These are phyloP conservation scores for Juglanconis juglandina DNA, from an alignment of 2,329 filamentous ascomycete species.

Conservation along the genomic window DNA sequence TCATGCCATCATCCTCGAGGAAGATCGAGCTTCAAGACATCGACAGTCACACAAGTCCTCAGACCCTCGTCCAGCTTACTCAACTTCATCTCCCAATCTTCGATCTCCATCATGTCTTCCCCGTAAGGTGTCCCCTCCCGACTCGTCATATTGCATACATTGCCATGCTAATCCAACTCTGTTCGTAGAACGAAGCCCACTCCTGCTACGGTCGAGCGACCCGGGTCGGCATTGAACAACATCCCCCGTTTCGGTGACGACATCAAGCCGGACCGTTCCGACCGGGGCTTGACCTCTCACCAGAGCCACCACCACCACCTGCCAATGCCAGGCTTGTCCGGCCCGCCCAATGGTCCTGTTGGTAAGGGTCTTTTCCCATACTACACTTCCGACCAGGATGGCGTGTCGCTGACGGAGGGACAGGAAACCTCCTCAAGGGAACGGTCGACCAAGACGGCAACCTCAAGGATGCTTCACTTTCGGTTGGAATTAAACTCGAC, in stretches of 20 bases:
- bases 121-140: conserved; percentile 5
- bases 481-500: conserved; percentile 62
- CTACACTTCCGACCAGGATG: background rate
- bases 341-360: conserved; percentile 10
- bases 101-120: conserved; percentile 15
- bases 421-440: conserved; percentile 54
- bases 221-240: conserved; percentile 6
- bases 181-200: conserved; percentile 10
- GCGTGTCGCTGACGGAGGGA: background rate
- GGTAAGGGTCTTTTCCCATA: background rate
- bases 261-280: background rate
- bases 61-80: background rate
- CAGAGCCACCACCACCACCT: conserved; percentile 1
- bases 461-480: conserved; percentile 53
- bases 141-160: background rate
- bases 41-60: background rate
- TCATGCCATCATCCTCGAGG: background rate
- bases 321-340: conserved; percentile 13
- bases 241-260: background rate
- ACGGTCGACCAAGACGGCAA: conserved; percentile 55
- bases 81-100: background rate
- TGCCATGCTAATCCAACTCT: background rate
- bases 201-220: background rate
- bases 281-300: background rate
- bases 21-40: background rate